A percentile compares a stretch with the other conserved stretches of the same genome.
phyloP scores from a whole-genome alignment of 1,284 basidiomycete species.

The Filobasidium uniguttulatum region DNA sequence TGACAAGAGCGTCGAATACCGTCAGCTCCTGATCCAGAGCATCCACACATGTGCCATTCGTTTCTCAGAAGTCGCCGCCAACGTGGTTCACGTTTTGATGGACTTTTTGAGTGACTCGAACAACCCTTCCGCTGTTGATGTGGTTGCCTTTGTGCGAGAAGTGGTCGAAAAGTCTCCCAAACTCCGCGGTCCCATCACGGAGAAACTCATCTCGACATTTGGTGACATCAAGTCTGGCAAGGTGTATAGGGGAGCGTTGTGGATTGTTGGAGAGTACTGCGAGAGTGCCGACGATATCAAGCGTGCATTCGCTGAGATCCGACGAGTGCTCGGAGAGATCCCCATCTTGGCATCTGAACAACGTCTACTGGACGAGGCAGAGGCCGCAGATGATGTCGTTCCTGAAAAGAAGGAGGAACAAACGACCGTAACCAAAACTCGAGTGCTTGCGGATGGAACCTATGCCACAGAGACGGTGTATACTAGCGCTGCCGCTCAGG shows the following conservation, averaged over 20 bases:
- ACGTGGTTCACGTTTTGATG: conserved; percentile 93
- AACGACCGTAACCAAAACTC: conserved; percentile 41
- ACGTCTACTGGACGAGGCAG: conserved; percentile 59
- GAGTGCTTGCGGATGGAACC: conserved; percentile 87
- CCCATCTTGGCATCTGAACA: conserved; percentile 86
- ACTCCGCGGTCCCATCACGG: conserved; percentile 69
- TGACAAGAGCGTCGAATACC: conserved; percentile 69
- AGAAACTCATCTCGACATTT: conserved; percentile 74
- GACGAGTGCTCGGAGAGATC: conserved; percentile 85
- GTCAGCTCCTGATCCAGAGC: conserved; percentile 91
- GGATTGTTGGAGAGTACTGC: conserved; percentile 96
- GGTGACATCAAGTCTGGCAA: conserved; percentile 90
- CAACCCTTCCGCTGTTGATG: conserved; percentile 89
- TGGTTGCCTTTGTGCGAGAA: conserved; percentile 89
- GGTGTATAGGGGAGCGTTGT: conserved; percentile 90
- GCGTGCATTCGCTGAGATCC: conserved; percentile 61
- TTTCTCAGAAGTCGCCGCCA: conserved; percentile 95
- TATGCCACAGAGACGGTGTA: conserved; percentile 95
- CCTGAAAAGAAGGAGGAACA: conserved; percentile 28
- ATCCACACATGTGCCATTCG: conserved; percentile 94
- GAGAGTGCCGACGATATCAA: conserved; percentile 53
- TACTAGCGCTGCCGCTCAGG: conserved; percentile 51
- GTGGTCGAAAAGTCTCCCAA: conserved; percentile 96
- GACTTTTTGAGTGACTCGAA: conserved; percentile 95
- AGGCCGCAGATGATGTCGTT: conserved; percentile 42